These are phyloP conservation scores for Dactylella cylindrospora DNA, from an alignment of 2,329 filamentous ascomycete species.

Conservation along the genomic window DNA sequence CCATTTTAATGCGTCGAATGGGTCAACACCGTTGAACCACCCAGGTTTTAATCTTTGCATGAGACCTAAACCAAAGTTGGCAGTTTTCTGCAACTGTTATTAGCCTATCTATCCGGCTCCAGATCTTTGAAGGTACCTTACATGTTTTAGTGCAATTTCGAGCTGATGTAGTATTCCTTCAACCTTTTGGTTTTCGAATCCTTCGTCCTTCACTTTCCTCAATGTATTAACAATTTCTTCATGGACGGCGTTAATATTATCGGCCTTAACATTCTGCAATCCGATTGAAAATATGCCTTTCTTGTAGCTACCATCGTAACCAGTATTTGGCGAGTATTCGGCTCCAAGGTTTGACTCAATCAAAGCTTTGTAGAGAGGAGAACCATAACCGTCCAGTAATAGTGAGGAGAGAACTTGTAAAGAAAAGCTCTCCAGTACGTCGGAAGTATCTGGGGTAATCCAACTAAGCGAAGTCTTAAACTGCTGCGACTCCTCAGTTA, in stretches of 20 bases:
- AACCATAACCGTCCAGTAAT: constrained; percentile 91
- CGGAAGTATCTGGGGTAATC: constrained; percentile 78
- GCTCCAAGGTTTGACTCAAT: constrained; percentile 88
- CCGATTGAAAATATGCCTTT: constrained; percentile 86
- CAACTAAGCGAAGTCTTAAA: constrained; percentile 93
- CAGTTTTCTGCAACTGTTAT: constrained; percentile 74
- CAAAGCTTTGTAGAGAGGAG: constrained; percentile 82
- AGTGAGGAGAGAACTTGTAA: constrained; percentile 78
- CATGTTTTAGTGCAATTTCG: constrained; percentile 76
- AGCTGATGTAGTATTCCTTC: constrained; percentile 92
- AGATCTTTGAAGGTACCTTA: constrained; percentile 16
- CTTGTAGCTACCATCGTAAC: constrained; percentile 77
- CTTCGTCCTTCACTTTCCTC: constrained; percentile 67
- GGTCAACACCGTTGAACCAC: constrained; percentile 95
- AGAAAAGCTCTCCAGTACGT: constrained; percentile 86
- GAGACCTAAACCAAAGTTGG: constrained; percentile 87
- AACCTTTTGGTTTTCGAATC: constrained; percentile 87
- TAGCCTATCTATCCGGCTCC: constrained; percentile 1
- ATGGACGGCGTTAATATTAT: constrained; percentile 75
- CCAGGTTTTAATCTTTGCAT: constrained; percentile 84
- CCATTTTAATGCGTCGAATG: constrained; percentile 88
- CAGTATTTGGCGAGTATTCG: constrained; percentile 92
- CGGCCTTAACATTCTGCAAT: constrained; percentile 81
- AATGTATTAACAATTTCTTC: constrained; percentile 72
- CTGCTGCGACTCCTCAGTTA: constrained; percentile 82